Evolutionary conservation across 2,329 filamentous ascomycete species (phyloP).

Genomic region (Aspergillus tamarii): DNA sequence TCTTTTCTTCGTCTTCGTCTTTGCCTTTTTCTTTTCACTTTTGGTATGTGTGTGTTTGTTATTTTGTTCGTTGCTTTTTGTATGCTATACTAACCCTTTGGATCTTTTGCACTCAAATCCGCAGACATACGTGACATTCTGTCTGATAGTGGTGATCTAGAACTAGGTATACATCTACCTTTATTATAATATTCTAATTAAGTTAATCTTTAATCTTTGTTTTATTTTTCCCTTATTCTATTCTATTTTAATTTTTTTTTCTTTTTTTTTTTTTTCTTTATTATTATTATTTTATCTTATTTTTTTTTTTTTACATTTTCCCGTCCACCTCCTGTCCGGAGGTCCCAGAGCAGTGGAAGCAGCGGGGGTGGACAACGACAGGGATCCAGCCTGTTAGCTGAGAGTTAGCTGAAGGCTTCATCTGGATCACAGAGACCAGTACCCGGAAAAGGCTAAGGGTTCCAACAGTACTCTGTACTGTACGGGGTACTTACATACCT

Average conservation of each 20-base stretch:
- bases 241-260: not conserved
- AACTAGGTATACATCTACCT: slow-evolving; percentile 30
- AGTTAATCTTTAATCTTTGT: not conserved
- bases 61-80: not conserved
- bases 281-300: not conserved
- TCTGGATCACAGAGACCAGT: slow-evolving; percentile 4
- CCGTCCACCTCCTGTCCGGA: slow-evolving; percentile 18
- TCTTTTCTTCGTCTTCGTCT: not conserved
- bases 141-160: slow-evolving; percentile 30
- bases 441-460: slow-evolving; percentile 8
- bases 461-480: slow-evolving; percentile 9
- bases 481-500: not conserved
- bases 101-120: not conserved
- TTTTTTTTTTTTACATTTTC: not conserved
- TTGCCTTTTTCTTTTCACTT: not conserved
- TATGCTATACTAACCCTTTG: not conserved
- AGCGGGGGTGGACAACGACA: slow-evolving; percentile 27
- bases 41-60: not conserved
- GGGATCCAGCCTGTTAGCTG: slow-evolving; percentile 23
- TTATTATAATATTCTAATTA: not conserved
- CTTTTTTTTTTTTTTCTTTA: not conserved
- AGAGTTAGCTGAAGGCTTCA: slow-evolving; percentile 20
- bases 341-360: slow-evolving; percentile 32
- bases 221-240: not conserved
- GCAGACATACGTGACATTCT: not conserved